A percentile compares a stretch with the other conserved stretches of the same genome.
Evolutionary conservation across 257 asterid genomes (phyloP).

Genomic region (Solanum bulbocastanum): DNA sequence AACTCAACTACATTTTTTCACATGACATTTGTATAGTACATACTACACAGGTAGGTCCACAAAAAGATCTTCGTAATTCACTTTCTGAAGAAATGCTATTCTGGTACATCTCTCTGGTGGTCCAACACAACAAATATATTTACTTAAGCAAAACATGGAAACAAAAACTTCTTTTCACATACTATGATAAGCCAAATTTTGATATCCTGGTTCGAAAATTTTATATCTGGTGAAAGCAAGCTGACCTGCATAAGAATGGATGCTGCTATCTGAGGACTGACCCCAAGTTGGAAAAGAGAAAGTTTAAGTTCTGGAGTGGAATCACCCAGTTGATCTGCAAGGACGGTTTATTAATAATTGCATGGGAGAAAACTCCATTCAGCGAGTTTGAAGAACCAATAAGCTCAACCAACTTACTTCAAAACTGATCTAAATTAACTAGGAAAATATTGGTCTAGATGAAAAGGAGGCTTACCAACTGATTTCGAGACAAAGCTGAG

Average conservation of each 20-base stretch:
- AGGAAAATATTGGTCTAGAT: neutral
- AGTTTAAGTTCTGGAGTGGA: slow-evolving; percentile 80
- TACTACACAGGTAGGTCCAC: neutral
- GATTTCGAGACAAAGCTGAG: slow-evolving; percentile 84
- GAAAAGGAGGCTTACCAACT: slow-evolving; percentile 45
- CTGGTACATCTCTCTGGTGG: neutral
- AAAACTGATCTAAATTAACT: neutral
- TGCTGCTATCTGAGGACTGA: slow-evolving; percentile 97
- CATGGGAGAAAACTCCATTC: neutral
- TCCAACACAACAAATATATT: neutral
- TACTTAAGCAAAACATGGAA: neutral
- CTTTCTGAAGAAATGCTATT: neutral
- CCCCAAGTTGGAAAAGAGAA: slow-evolving; percentile 90
- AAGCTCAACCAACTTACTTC: neutral
- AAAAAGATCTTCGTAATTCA: neutral
- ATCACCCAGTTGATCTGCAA: slow-evolving; percentile 90
- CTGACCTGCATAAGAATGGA: slow-evolving; percentile 94
- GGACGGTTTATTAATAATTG: neutral
- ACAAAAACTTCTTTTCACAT: neutral
- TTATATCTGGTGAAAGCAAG: slow-evolving; percentile 6
- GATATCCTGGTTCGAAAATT: neutral
- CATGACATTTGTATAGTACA: neutral
- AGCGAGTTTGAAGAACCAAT: neutral
- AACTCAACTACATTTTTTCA: neutral
- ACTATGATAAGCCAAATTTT: neutral